phyloP scores from a whole-genome alignment of 495 filamentous ascomycete species.

The Daldinia concentrica region DNA sequence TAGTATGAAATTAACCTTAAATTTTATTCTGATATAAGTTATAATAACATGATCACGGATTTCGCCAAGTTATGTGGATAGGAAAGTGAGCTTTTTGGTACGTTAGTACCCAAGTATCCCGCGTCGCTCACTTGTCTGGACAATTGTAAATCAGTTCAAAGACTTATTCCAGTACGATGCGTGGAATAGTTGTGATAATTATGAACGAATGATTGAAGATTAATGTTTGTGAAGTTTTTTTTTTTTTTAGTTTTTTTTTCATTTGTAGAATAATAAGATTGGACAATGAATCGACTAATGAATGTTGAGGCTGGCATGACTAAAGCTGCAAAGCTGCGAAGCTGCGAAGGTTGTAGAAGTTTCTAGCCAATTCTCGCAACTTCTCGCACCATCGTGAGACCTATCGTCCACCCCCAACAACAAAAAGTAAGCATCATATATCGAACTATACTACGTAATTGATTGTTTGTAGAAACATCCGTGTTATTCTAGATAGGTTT shows the following conservation, averaged over 20 bases:
- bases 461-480: slow-evolving; percentile 29
- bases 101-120: background rate
- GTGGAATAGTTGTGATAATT: slow-evolving; percentile 6
- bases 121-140: background rate
- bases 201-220: slow-evolving; percentile 7
- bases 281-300: background rate
- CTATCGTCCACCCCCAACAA: slow-evolving; percentile 14
- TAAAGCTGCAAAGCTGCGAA: background rate
- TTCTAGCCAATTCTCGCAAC: slow-evolving; percentile 41
- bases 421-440: slow-evolving; percentile 9
- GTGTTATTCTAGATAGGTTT: slow-evolving; percentile 33
- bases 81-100: too few species aligned
- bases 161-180: background rate
- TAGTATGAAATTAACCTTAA: too few species aligned
- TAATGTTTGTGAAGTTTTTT: background rate
- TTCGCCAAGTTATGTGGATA: too few species aligned
- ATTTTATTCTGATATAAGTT: too few species aligned
- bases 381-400: slow-evolving; percentile 37
- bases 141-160: slow-evolving; percentile 4
- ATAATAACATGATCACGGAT: too few species aligned
- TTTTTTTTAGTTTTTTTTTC: too few species aligned
- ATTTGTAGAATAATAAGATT: background rate
- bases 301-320: background rate
- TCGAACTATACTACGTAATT: slow-evolving; percentile 17
- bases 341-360: slow-evolving; percentile 25